Evolutionary conservation across 257 asterid species (phyloP), one percentile per base, ranked within the genome.

Genomic region (Capsicum rhomboideum): DNA sequence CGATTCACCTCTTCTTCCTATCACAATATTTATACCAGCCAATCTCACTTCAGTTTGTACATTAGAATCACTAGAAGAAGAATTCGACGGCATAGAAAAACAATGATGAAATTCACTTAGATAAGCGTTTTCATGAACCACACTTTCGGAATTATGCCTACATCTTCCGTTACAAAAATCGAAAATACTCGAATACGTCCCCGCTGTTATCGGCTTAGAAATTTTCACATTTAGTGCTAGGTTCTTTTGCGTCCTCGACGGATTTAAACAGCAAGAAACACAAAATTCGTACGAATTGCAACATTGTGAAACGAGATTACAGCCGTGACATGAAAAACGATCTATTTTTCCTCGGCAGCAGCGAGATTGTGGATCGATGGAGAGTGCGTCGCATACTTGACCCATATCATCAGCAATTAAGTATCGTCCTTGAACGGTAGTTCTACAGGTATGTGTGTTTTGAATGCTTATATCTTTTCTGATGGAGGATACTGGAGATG

Each of bases 81-180:
- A 87, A 89, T 94, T 94, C 34, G 97, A 91, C 52, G 92, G 89
- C 50, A 91, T 67, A 63, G 95, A 87, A 84, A 94, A 96, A 91
- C 99, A 96, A 90, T 96, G 99, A 85, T 96, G 99, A 85, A 88
- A 94, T 86, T 94, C 97, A 87, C 97, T 93, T 52, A 90, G 79
- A 84, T 96, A 96, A 31, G 99, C 97, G 88, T 96, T 96, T 90
- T 96, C 99, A 90, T 96, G 99, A 83, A 94, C 94, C 97, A 96
- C 99, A 50, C 98, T 92, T 90, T 92, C 97, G 66, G 98, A 96
- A 89, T 89, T 93, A 85, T 96, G 99, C 85, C 97, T 98, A 79
- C 99, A 96, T 87, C 99, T 91, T 79, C 98, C 99, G 72, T 88
- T 89, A 86, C 98, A 96, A 86, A 89, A 96, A 80, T 94, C 93